phyloP scores from a whole-genome alignment of 257 asterid species.

The Catharanthus roseus region DNA sequence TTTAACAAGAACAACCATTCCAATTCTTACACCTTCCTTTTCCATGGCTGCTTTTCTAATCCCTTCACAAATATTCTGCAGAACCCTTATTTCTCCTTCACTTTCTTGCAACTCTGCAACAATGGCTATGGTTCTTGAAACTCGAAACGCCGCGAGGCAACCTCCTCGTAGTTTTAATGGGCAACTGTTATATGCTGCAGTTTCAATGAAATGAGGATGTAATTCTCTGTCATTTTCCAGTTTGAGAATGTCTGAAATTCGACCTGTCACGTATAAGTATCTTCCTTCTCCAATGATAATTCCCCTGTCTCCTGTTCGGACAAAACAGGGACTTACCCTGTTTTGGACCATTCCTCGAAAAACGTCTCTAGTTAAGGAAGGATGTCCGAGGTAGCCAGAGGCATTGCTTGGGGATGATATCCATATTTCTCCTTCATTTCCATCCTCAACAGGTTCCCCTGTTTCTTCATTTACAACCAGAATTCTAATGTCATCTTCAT shows the following conservation, averaged over 20 bases:
- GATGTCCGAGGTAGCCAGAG: conserved; percentile 62
- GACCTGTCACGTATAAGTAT: conserved; percentile 57
- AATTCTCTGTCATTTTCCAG: conserved; percentile 27
- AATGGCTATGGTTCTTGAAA: conserved; percentile 19
- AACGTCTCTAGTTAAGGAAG: conserved; percentile 43
- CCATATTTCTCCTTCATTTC: conserved; percentile 89
- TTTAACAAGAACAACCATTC: conserved; percentile 51
- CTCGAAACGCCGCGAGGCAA: conserved; percentile 47
- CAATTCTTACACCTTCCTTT: conserved; percentile 36
- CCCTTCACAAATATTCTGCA: conserved; percentile 41
- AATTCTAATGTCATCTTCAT: conserved; percentile 54
- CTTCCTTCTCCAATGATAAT: conserved; percentile 46
- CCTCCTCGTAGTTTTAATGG: conserved; percentile 47
- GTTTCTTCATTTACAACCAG: conserved; percentile 58
- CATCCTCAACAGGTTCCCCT: conserved; percentile 46
- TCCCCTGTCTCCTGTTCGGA: conserved; percentile 79
- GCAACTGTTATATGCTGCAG: conserved; percentile 40
- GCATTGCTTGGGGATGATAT: conserved; percentile 77
- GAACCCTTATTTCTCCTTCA: conserved; percentile 13
- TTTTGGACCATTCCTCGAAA: conserved; percentile 38
- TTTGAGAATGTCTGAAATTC: conserved; percentile 46
- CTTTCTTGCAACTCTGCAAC: conserved; percentile 50
- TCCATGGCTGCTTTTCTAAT: conserved; percentile 30
- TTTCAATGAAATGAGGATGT: conserved; percentile 78
- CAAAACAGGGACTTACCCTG: conserved; percentile 22